Evolutionary conservation across 169 alveolate species (phyloP), one percentile per base, ranked within the genome.

Genomic region (Plasmodium adleri): DNA sequence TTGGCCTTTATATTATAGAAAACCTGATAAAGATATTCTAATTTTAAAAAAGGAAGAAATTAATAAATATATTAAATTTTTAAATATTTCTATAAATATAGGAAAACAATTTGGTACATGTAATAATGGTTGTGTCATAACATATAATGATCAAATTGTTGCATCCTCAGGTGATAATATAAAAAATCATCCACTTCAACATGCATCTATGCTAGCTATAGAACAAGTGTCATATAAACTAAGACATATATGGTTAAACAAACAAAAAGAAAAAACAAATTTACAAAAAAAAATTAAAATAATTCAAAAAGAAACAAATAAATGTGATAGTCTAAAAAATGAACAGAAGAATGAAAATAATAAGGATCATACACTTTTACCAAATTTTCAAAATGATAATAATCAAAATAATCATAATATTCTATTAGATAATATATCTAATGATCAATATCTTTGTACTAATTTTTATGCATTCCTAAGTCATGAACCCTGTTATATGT

Each of bases 401-500:
- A 72, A 39, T 12, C 94, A 74, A 5, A 32, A 49, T 39, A 43
- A 72, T 72, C 71, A 26, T 20, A 20, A 22, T 88, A 39, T 94
- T 1, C 1, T 62, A 62, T 17, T 10, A 17, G 47, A 62, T 62
- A 15, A 62, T 62, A 17, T 17, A 17, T 1, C 20, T 17, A 20
- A 17, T 74, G 87, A 74, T 45, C 95, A 96, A 59, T 96, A 96
- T 74, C 76, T 95, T 8, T 96, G 98, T 85, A 93, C 96, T 2
- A 95, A 94, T 20, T 93, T 96, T 70, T 95, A 71, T 32, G 98
- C 94, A 47, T 96, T 72, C 68, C 59, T 95, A 72, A 92, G 96
- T 49, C 96, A 94, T 60, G 99, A 97, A 90, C 99, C 99, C 50
- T 97, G 99, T 88, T 94, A 97, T 72, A 97, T 98, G 98, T n/a